Conservation (phyloP, 306 rosid species). For the Clitoria ternatea region DNA sequence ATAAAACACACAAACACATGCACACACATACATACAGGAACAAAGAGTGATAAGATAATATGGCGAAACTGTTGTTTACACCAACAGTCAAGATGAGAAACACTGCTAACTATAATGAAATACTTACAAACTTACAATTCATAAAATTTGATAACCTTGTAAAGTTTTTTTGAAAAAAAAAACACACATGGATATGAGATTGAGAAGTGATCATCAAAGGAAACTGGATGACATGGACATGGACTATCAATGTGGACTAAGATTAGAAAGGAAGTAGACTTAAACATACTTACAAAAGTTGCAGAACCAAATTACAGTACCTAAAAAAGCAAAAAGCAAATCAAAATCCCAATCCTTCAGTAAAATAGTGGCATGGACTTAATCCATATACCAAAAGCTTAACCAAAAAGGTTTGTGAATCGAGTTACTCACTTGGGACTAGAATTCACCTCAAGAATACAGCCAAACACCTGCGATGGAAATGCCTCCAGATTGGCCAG, state of each 20-base stretch:
- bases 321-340: constrained; percentile 19
- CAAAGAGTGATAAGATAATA: too few species aligned
- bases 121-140: background rate
- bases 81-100: background rate
- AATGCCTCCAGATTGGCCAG: constrained; percentile 54
- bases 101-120: background rate
- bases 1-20: too few species aligned
- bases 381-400: constrained; percentile 2
- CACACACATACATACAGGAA: too few species aligned
- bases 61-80: background rate
- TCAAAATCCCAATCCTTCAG: background rate
- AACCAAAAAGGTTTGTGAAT: background rate
- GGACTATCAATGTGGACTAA: background rate
- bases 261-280: background rate
- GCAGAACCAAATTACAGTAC: constrained; percentile 20
- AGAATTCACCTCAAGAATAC: constrained; percentile 30
- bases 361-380: background rate
- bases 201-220: background rate
- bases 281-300: constrained; percentile 22
- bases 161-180: too few species aligned
- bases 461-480: constrained; percentile 49
- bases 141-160: background rate
- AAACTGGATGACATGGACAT: background rate
- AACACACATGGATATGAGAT: background rate
- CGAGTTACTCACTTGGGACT: constrained; percentile 36